Conservation (phyloP, 176 grass and related monocot species). For the Aegilops speltoides region DNA sequence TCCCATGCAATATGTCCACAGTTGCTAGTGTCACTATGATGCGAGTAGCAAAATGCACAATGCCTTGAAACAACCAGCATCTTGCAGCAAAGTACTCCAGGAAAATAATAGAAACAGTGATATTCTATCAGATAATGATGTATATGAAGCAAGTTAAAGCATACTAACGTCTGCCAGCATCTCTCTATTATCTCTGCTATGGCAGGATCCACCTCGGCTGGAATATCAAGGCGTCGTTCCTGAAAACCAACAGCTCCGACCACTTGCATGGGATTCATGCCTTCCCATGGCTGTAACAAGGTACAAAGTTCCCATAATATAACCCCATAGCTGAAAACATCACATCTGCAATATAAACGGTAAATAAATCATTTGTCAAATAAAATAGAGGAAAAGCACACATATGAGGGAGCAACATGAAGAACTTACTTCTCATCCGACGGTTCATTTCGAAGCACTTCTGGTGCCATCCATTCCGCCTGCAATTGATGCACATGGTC, state of each 20-base stretch:
- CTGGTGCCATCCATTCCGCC: conserved; percentile 99
- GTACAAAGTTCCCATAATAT: conserved; percentile 99
- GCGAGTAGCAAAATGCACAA: conserved; percentile 15
- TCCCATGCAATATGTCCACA: background rate
- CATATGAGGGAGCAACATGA: conserved; percentile 1
- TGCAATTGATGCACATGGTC: conserved; percentile 45
- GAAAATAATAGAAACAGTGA: background rate
- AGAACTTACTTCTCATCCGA: conserved; percentile 95
- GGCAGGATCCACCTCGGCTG: conserved; percentile 67
- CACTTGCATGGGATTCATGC: conserved; percentile 99
- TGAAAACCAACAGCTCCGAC: conserved; percentile 99
- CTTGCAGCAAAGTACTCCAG: background rate
- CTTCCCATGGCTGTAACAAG: conserved; percentile 94
- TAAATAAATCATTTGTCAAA: conserved; percentile 15
- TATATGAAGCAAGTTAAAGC: conserved; percentile 27
- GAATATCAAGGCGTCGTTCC: conserved; percentile 87
- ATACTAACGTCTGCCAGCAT: conserved; percentile 98
- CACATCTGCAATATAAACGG: conserved; percentile 67
- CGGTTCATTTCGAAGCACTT: conserved; percentile 95
- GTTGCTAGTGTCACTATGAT: conserved; percentile 9
- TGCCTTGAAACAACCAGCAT: background rate
- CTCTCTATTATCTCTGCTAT: conserved; percentile 76
- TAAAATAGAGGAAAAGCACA: background rate
- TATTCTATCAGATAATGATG: background rate
- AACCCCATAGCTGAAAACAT: conserved; percentile 96